These are phyloP conservation scores for Aplosporella prunicola DNA, from an alignment of 2,329 filamentous ascomycete species.

Conservation along the genomic window DNA sequence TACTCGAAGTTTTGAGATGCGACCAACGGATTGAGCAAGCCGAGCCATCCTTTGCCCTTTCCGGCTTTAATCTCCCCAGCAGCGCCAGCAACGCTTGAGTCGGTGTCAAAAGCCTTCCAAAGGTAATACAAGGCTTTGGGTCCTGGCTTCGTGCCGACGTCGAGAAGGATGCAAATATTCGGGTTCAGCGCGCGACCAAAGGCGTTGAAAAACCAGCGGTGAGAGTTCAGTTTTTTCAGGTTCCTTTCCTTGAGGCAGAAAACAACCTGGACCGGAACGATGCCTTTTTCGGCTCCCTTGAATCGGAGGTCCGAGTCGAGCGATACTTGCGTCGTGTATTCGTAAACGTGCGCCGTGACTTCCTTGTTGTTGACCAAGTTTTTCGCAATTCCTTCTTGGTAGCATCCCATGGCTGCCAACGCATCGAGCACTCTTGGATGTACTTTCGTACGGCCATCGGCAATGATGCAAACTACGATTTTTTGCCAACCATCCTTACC, in stretches of 20 bases:
- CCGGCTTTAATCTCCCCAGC: constrained; percentile 97
- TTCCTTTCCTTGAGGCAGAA: constrained; percentile 99
- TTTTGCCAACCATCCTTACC: constrained; percentile 97
- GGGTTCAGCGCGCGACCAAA: constrained; percentile 88
- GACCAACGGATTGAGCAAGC: constrained; percentile 85
- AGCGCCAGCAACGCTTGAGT: constrained; percentile 93
- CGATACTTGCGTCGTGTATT: constrained; percentile 97
- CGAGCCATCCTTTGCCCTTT: constrained; percentile 74
- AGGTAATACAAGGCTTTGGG: constrained; percentile 89
- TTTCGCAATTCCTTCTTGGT: constrained; percentile 97
- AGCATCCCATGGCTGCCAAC: constrained; percentile 91
- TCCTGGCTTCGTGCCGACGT: constrained; percentile 89
- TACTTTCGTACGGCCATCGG: constrained; percentile 87
- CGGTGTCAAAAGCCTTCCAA: constrained; percentile 97
- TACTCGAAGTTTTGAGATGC: constrained; percentile 99
- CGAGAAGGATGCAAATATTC: constrained; percentile 92
- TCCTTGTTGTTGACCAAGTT: constrained; percentile 95
- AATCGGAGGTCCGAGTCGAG: constrained; percentile 94
- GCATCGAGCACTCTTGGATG: constrained; percentile 90
- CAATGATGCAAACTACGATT: constrained; percentile 95
- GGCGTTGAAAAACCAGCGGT: constrained; percentile 98
- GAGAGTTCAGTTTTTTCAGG: constrained; percentile 93
- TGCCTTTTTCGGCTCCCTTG: constrained; percentile 98
- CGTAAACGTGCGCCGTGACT: constrained; percentile 94
- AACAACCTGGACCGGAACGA: constrained; percentile 95